Evolutionary conservation across 106 monocot genomes (phyloP), one percentile per base, ranked within the genome.

Genomic region (Allium fistulosum): DNA sequence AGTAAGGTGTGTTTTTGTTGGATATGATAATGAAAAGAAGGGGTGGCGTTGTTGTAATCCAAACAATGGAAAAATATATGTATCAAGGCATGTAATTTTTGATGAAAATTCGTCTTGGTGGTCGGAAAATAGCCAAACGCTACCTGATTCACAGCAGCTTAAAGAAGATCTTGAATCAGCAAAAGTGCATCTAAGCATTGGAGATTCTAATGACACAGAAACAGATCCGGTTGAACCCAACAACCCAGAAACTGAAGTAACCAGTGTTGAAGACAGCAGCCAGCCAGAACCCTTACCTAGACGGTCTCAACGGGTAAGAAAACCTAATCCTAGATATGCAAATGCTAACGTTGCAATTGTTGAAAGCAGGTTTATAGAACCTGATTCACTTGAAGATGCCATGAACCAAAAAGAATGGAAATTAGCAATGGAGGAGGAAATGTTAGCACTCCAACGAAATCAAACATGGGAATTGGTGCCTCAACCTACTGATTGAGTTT

Each of bases 361-460:
- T 59, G 16, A 27, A 14, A 62, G 13, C 12, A 62, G 10, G 17
- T 26, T 8, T 37, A 62, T 22, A 17, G 26, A 62, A 45, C 10
- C 26, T 22, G 22, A 45, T 3, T 14, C 11, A 26, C 62, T 26
- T 62, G 10, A 8, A 9, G 11, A 14, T 11, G 46, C 37, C 28
- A 10, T 27, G 26, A 10, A 37, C 10, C 9, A 62, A 10, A 28
- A 8, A 27, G 62, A 62, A 26, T 62, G 62, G 74, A 46, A 22
- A 16, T 61, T 68, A 10, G 68, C 73, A 48, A 79, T 73, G 63
- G 22, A 22, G 22, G 22, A 22, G 22, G 22, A 61, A 69, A 46
- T 59, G 5, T n/a, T 17, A 17, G 59, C 59, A 13, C 7, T 59
- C 4, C 4, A 59, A 18, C 59, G 22, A n/a, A 59, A n/a, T 17